Conservation (phyloP, 75 land plant species). For the Selaginella moellendorffii region DNA sequence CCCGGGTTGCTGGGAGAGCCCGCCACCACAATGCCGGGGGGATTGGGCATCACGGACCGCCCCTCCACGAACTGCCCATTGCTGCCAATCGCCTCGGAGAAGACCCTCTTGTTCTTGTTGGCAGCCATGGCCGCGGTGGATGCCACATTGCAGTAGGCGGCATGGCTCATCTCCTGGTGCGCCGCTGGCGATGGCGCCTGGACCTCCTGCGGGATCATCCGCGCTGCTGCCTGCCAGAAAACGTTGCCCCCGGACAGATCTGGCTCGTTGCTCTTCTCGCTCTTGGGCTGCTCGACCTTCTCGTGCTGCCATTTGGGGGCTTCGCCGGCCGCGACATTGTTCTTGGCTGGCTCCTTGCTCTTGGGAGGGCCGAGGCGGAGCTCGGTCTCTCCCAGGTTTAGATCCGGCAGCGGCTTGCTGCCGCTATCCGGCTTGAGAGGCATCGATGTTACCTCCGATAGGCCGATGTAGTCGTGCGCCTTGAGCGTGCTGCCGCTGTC, state of each 20-base stretch:
- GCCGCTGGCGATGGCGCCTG: no score
- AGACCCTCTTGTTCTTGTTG: neutral
- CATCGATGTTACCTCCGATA: constrained; percentile 25
- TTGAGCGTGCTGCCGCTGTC: constrained; percentile 20
- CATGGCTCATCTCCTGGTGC: no score
- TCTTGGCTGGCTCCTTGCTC: neutral
- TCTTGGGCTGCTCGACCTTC: no score
- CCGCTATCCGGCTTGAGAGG: neutral
- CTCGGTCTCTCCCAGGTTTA: neutral
- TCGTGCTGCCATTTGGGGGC: neutral
- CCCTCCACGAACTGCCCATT: no score
- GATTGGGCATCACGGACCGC: neutral
- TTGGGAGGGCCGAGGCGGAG: neutral
- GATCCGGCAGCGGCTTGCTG: neutral
- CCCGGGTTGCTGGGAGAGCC: neutral
- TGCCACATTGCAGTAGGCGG: no score
- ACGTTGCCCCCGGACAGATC: neutral
- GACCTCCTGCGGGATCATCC: neutral
- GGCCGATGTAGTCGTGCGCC: constrained; percentile 36
- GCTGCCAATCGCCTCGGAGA: neutral
- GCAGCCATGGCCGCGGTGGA: neutral
- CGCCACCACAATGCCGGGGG: neutral
- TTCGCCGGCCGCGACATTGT: constrained; percentile 5
- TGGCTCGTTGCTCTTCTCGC: neutral
- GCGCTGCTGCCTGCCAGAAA: neutral